Evolutionary conservation across 2,329 filamentous ascomycete genomes (phyloP).

Genomic region (Xylaria sp.): DNA sequence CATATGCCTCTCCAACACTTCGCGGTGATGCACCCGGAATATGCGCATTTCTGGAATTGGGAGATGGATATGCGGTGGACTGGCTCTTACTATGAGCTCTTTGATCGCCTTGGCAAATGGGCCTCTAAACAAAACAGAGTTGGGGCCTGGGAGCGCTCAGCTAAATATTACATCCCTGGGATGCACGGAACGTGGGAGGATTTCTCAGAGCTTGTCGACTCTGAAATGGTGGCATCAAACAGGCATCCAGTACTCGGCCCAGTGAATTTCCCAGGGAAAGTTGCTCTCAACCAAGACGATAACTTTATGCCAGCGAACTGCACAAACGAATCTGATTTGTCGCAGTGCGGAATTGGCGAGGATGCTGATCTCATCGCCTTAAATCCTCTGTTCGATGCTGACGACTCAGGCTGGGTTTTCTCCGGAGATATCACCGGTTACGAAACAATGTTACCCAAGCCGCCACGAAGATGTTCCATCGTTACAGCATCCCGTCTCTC

Average conservation of each 20-base stretch:
- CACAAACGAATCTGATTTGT: conserved; percentile 45
- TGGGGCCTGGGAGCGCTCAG: conserved; percentile 71
- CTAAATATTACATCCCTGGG: conserved; percentile 69
- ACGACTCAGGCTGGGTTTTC: conserved; percentile 68
- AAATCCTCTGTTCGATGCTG: conserved; percentile 69
- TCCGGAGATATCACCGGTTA: conserved; percentile 67
- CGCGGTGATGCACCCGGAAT: conserved; percentile 57
- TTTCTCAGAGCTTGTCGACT: conserved; percentile 60
- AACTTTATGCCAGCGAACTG: conserved; percentile 52
- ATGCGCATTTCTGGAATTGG: conserved; percentile 65
- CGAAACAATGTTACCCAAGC: conserved; percentile 45
- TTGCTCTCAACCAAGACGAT: conserved; percentile 46
- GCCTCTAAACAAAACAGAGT: conserved; percentile 61
- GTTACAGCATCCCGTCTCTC: conserved; percentile 66
- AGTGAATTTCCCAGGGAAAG: conserved; percentile 44
- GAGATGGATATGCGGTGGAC: conserved; percentile 64
- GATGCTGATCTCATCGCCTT: conserved; percentile 71
- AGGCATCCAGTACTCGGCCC: conserved; percentile 65
- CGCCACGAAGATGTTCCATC: conserved; percentile 65
- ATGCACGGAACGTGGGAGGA: conserved; percentile 68
- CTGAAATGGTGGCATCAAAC: conserved; percentile 50
- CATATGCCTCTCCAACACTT: conserved; percentile 62
- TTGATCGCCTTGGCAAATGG: conserved; percentile 63
- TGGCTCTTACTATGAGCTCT: conserved; percentile 67
- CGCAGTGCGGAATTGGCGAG: conserved; percentile 62